A percentile compares a stretch with the other conserved stretches of the same genome.
These are phyloP conservation scores for Leishmania turanica DNA, from an alignment of 208 protist species.

Conservation along the genomic window DNA sequence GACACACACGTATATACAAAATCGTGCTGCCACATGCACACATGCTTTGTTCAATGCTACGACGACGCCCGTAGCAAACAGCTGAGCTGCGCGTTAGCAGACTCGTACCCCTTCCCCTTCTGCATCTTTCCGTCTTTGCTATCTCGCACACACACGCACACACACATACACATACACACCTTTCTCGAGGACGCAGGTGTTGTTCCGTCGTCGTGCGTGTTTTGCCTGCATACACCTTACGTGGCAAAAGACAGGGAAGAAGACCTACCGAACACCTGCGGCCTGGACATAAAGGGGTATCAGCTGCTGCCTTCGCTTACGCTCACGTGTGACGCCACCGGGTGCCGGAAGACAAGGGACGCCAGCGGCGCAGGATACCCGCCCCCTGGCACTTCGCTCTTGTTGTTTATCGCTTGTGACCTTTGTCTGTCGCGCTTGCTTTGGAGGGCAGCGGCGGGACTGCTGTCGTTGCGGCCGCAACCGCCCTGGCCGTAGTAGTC, in stretches of 20 bases:
- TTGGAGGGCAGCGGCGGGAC: neutral
- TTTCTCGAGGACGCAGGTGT: neutral
- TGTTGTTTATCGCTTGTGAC: neutral
- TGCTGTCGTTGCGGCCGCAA: neutral
- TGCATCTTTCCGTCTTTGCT: neutral
- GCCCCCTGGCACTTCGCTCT: neutral
- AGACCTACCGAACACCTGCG: neutral
- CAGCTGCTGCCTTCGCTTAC: neutral
- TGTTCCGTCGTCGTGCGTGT: neutral
- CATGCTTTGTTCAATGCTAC: neutral
- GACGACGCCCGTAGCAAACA: neutral
- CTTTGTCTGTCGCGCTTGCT: neutral
- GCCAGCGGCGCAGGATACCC: neutral
- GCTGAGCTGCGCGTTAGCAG: neutral
- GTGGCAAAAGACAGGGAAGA: neutral
- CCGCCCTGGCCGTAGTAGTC: neutral
- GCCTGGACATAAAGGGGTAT: neutral
- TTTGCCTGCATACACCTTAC: neutral
- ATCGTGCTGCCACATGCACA: neutral
- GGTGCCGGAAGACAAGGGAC: too few species aligned
- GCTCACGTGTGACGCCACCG: neutral
- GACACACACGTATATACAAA: neutral
- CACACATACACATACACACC: neutral
- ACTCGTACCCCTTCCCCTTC: neutral
- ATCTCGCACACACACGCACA: neutral